These are phyloP conservation scores for Dactylellina leptospora DNA, from an alignment of 2,329 filamentous ascomycete genomes.

Conservation along the genomic window DNA sequence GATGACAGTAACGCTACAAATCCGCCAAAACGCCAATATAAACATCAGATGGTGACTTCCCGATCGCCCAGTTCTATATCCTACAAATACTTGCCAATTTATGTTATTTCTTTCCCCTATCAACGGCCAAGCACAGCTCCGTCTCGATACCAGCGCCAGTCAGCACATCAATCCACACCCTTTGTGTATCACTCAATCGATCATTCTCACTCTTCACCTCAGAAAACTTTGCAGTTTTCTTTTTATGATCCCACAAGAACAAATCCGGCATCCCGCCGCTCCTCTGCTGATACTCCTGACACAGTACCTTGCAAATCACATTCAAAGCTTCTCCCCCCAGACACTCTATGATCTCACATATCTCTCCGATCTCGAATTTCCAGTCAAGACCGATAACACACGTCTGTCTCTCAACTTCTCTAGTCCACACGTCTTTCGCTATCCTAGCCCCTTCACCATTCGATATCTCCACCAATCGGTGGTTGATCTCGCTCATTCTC, in stretches of 20 bases:
- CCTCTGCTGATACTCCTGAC: constrained; percentile 88
- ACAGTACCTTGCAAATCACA: constrained; percentile 87
- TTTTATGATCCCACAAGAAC: constrained; percentile 77
- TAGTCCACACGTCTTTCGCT: constrained; percentile 73
- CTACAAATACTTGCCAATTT: neutral
- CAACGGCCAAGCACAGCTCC: constrained; percentile 66
- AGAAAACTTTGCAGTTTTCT: constrained; percentile 57
- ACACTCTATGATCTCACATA: constrained; percentile 79
- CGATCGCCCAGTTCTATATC: too few relatives aligned
- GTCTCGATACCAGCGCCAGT: constrained; percentile 84
- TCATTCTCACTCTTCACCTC: constrained; percentile 85
- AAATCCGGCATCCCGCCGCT: constrained; percentile 91
- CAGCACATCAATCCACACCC: constrained; percentile 95
- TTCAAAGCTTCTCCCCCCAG: constrained; percentile 83
- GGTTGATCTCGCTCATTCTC: constrained; percentile 88
- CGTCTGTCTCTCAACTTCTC: constrained; percentile 75
- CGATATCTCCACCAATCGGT: constrained; percentile 81
- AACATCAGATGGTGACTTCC: too few relatives aligned
- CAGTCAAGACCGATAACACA: constrained; percentile 93
- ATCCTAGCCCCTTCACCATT: constrained; percentile 79
- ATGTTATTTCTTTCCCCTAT: constrained; percentile 24
- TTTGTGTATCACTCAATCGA: constrained; percentile 91
- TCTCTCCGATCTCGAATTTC: constrained; percentile 81
- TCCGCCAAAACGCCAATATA: neutral
- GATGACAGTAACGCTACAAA: neutral